Conservation (phyloP, 2,329 filamentous ascomycete species). For the Xylaria polymorpha region DNA sequence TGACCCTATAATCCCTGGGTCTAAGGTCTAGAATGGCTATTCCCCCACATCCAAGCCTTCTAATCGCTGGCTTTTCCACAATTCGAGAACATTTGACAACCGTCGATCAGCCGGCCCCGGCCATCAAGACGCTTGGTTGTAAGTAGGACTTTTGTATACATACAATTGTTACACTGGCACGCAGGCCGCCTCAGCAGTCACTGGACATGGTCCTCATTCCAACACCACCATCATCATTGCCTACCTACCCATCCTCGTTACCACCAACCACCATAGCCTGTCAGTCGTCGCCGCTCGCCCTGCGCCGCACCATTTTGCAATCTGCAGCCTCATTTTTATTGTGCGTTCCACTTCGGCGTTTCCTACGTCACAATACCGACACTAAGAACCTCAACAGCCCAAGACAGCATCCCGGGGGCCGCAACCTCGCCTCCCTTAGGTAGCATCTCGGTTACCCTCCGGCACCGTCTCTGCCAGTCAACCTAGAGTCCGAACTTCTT, state of each 20-base stretch:
- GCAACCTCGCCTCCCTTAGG: constrained; percentile 7
- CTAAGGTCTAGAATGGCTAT: constrained; percentile 31
- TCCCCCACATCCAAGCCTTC: constrained; percentile 30
- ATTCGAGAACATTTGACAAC: constrained; percentile 32
- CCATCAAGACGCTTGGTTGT: background rate
- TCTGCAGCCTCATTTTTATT: constrained; percentile 30
- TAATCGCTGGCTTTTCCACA: constrained; percentile 15
- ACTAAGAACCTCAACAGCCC: constrained; percentile 6
- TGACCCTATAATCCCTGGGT: background rate
- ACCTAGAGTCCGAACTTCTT: constrained; percentile 9
- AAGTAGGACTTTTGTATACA: constrained; percentile 16
- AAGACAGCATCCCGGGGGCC: constrained; percentile 8
- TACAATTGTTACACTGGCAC: constrained; percentile 20
- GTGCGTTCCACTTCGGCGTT: constrained; percentile 10
- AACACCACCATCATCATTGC: constrained; percentile 9
- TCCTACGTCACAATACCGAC: constrained; percentile 28
- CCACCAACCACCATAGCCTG: constrained; percentile 22
- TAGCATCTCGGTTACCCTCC: constrained; percentile 17
- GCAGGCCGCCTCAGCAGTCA: constrained; percentile 19
- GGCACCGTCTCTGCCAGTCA: constrained; percentile 14
- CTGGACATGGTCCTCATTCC: constrained; percentile 28
- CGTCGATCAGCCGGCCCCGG: constrained; percentile 34
- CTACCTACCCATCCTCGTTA: constrained; percentile 2
- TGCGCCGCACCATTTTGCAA: constrained; percentile 27
- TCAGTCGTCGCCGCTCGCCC: constrained; percentile 19